A percentile compares a stretch with the other conserved stretches of the same genome.
These are phyloP conservation scores for Tolypocladium cylindrosporum DNA, from an alignment of 2,329 filamentous ascomycete species.

Conservation along the genomic window DNA sequence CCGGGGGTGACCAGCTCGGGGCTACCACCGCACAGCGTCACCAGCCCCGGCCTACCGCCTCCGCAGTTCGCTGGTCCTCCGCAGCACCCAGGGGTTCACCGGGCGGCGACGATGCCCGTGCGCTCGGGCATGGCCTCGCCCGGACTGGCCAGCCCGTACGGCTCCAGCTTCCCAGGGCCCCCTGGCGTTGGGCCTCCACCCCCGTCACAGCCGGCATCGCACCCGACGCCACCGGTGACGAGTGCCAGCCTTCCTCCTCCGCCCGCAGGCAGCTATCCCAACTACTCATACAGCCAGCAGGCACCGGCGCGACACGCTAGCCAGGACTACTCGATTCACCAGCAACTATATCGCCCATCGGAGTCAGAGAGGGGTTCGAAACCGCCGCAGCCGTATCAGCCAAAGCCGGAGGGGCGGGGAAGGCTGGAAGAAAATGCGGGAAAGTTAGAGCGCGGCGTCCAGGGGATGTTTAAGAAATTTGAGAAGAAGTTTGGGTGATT, in stretches of 20 bases:
- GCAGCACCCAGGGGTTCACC: constrained; percentile 34
- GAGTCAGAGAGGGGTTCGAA: constrained; percentile 40
- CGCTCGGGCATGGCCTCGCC: constrained; percentile 8
- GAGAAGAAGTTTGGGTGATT: constrained; percentile 60
- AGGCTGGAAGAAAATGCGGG: constrained; percentile 57
- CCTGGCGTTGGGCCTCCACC: constrained; percentile 31
- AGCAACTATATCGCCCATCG: constrained; percentile 60
- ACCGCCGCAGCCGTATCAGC: constrained; percentile 24
- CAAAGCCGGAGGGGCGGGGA: constrained; percentile 34
- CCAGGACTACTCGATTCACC: constrained; percentile 50
- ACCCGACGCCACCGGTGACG: constrained; percentile 18
- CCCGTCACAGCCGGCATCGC: constrained; percentile 12
- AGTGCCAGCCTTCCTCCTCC: constrained; percentile 25
- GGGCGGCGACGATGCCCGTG: constrained; percentile 39
- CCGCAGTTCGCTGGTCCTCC: constrained; percentile 28
- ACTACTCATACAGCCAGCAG: constrained; percentile 35
- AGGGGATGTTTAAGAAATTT: constrained; percentile 65
- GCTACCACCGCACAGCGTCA: background rate
- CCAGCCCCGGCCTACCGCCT: constrained; percentile 30
- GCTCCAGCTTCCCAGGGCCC: constrained; percentile 33
- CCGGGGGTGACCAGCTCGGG: constrained; percentile 32
- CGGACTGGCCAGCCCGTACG: constrained; percentile 32
- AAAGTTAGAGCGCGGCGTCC: constrained; percentile 58
- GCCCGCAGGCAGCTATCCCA: constrained; percentile 45
- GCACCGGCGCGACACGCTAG: constrained; percentile 11